Evolutionary conservation across 129 eudicot genomes (phyloP).

Genomic region (Flaveria trinervia): DNA sequence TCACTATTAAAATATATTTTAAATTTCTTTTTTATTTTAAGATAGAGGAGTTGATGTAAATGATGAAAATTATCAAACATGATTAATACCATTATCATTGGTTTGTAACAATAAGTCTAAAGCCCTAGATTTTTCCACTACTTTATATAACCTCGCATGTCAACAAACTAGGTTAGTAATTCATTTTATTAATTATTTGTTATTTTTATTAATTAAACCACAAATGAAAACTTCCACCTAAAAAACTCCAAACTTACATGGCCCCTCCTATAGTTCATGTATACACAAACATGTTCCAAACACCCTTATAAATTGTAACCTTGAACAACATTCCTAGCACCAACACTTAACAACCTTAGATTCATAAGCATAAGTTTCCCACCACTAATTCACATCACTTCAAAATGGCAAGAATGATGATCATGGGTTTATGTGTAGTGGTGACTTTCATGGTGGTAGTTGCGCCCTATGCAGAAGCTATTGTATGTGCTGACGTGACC

Average conservation of each 20-base stretch:
- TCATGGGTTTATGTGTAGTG: background rate
- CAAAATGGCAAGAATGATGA: background rate
- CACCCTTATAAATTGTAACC: background rate
- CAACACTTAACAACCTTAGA: background rate
- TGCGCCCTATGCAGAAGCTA: conserved; percentile 2
- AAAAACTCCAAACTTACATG: background rate
- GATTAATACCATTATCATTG: no score
- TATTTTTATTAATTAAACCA: background rate
- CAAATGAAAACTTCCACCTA: no score
- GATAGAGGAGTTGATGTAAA: no score
- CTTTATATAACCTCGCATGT: no score
- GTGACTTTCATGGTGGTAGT: background rate
- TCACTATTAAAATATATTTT: no score
- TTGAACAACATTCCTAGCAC: background rate
- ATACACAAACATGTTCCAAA: background rate
- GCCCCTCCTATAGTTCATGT: no score
- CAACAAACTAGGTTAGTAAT: no score
- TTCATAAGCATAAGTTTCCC: background rate
- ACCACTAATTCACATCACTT: background rate
- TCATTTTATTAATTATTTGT: no score
- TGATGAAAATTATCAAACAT: no score
- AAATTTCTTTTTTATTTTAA: no score
- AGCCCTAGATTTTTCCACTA: background rate
- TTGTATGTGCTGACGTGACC: background rate
- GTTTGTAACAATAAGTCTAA: no score